phyloP scores from a whole-genome alignment of 2,329 filamentous ascomycete genomes.

The Monosporascus cannonballus region DNA sequence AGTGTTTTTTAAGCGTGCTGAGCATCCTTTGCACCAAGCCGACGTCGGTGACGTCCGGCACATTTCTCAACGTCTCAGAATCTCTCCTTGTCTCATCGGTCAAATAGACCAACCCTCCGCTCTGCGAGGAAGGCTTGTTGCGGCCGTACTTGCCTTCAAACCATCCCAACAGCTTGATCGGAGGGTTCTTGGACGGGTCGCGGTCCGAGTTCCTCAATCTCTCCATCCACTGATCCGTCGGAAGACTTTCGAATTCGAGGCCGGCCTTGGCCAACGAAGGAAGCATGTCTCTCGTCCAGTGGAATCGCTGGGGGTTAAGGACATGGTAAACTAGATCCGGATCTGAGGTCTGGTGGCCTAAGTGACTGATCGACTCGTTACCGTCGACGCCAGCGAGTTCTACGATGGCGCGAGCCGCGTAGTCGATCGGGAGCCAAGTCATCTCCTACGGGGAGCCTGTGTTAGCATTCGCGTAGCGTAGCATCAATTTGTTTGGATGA shows the following conservation, averaged over 20 bases:
- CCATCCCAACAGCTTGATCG: constrained; percentile 46
- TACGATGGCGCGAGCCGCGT: constrained; percentile 26
- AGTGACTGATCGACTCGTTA: constrained; percentile 9
- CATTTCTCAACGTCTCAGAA: not conserved
- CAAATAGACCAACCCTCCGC: not conserved
- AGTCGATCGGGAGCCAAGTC: constrained; percentile 33
- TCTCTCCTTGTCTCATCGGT: not conserved
- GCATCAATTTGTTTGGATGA: constrained; percentile 9
- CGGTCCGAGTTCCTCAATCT: constrained; percentile 37
- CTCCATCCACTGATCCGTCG: constrained; percentile 38
- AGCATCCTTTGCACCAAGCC: not conserved
- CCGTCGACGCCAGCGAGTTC: constrained; percentile 22
- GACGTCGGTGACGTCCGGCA: not conserved
- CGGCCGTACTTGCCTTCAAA: constrained; percentile 46
- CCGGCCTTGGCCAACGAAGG: constrained; percentile 41
- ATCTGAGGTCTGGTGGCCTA: constrained; percentile 1
- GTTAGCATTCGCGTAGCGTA: not conserved
- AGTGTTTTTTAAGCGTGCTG: not conserved
- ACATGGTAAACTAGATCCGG: constrained; percentile 41
- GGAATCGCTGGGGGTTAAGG: constrained; percentile 40
- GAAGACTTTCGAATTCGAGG: constrained; percentile 36
- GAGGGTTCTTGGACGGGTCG: constrained; percentile 43
- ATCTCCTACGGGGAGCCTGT: not conserved
- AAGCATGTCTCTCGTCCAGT: constrained; percentile 47
- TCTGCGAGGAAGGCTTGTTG: constrained; percentile 20